phyloP scores from a whole-genome alignment of 352 stramenopile genomes.

The Pythium rishiriense region DNA sequence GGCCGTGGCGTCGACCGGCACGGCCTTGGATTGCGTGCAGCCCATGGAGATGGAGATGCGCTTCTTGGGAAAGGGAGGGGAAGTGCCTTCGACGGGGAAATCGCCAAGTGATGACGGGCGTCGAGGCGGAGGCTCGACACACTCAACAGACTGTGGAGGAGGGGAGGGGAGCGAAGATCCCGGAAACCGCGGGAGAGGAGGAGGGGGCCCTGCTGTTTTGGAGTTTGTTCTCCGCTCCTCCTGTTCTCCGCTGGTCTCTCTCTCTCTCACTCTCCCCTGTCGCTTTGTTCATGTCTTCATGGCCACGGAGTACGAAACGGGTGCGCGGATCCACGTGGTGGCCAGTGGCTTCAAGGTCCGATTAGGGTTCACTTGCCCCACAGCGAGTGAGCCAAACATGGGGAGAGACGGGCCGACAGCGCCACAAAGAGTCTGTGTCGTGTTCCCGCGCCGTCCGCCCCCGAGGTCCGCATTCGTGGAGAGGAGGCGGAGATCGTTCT shows the following conservation, averaged over 20 bases:
- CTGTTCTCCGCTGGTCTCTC: slow-evolving; percentile 3
- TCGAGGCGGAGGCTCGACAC: background rate
- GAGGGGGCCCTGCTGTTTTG: background rate
- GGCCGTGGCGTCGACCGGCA: slow-evolving; percentile 13
- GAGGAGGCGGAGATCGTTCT: slow-evolving; percentile 2
- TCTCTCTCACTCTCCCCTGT: slow-evolving; percentile 8
- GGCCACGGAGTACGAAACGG: slow-evolving; percentile 1
- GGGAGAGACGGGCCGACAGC: slow-evolving; percentile 1
- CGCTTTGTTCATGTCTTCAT: slow-evolving; percentile 12
- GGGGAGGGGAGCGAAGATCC: background rate
- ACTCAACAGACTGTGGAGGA: background rate
- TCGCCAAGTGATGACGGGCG: slow-evolving; percentile 18
- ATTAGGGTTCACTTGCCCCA: slow-evolving; percentile 23
- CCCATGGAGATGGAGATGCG: slow-evolving; percentile 38
- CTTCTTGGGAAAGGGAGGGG: slow-evolving; percentile 3
- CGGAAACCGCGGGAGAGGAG: background rate
- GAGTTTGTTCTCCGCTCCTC: background rate
- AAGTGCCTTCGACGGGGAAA: slow-evolving; percentile 13
- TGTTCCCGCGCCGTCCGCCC: background rate
- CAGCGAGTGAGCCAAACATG: slow-evolving; percentile 5
- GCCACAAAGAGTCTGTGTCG: background rate
- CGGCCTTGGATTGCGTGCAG: slow-evolving; percentile 62
- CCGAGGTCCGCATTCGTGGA: background rate
- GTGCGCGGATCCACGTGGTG: slow-evolving; percentile 4
- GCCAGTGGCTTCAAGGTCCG: slow-evolving; percentile 12